These are phyloP conservation scores for Solanum peruvianum DNA, from an alignment of 257 asterid genomes.

Conservation along the genomic window DNA sequence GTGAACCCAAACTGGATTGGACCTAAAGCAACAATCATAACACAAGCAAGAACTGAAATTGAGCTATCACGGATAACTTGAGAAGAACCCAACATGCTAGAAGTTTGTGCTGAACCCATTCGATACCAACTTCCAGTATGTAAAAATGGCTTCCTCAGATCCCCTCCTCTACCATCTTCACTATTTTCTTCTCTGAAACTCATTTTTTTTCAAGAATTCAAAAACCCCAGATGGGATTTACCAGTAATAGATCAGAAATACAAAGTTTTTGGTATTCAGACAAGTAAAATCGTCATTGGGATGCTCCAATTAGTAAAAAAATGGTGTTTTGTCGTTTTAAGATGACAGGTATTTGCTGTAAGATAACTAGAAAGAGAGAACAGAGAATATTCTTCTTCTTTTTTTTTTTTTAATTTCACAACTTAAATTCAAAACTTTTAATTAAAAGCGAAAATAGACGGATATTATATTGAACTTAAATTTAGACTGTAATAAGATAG, in stretches of 20 bases:
- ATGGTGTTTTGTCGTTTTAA: neutral
- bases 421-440: too few relatives aligned
- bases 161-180: conserved; percentile 43
- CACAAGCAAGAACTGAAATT: conserved; percentile 78
- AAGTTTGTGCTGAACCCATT: conserved; percentile 70
- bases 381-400: neutral
- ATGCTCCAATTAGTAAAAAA: neutral
- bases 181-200: conserved; percentile 70
- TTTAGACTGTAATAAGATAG: too few relatives aligned
- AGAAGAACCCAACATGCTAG: conserved; percentile 73
- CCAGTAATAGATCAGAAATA: neutral
- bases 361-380: neutral
- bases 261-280: neutral
- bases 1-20: conserved; percentile 93
- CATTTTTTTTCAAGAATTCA: conserved; percentile 20
- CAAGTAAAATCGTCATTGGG: neutral
- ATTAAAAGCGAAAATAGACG: accelerated
- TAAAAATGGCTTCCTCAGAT: conserved; percentile 77
- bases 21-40: conserved; percentile 82
- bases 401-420: too few relatives aligned
- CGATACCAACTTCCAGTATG: conserved; percentile 95
- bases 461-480: neutral
- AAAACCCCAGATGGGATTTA: neutral
- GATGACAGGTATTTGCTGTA: neutral
- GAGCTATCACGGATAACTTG: conserved; percentile 70